Evolutionary conservation across 140 eudicot species (phyloP).

Genomic region (Anethum foeniculum): DNA sequence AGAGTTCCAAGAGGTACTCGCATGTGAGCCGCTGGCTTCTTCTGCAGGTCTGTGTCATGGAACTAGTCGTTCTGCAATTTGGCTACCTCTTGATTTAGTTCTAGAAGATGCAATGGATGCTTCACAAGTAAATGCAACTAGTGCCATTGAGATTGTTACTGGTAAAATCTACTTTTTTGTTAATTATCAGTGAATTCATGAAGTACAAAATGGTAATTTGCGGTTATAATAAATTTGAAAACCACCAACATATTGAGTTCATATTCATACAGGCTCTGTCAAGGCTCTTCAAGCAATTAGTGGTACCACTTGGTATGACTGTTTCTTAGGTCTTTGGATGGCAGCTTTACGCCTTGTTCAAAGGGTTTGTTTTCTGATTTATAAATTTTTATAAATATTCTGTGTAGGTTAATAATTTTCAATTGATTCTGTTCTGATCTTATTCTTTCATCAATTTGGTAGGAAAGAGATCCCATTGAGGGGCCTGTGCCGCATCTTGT

Average conservation of each 20-base stretch:
- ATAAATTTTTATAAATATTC: background rate
- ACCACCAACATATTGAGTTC: constrained; percentile 2
- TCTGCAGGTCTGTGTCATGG: constrained; percentile 57
- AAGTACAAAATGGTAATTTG: background rate
- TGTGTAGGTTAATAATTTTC: background rate
- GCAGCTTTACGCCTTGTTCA: constrained; percentile 93
- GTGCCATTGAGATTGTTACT: constrained; percentile 78
- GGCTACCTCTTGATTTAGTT: constrained; percentile 91
- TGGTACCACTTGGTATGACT: constrained; percentile 76
- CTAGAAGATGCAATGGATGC: constrained; percentile 95
- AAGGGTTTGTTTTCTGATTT: constrained; percentile 53
- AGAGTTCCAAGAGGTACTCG: constrained; percentile 36
- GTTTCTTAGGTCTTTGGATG: constrained; percentile 92
- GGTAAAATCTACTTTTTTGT: constrained; percentile 33
- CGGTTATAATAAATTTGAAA: background rate
- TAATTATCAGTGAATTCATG: background rate
- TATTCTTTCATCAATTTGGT: constrained; percentile 4
- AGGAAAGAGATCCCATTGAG: constrained; percentile 98
- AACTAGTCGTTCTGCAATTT: constrained; percentile 56
- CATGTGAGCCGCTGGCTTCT: constrained; percentile 35
- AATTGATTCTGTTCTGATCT: constrained; percentile 11
- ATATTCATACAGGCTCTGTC: constrained; percentile 49
- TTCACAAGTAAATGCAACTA: constrained; percentile 71
- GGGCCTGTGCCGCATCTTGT: constrained; percentile 96
- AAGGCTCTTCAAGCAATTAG: constrained; percentile 81